Evolutionary conservation across 2,329 filamentous ascomycete genomes (phyloP), one percentile per base, ranked within the genome.

Genomic region (Fusarium bactridioides): DNA sequence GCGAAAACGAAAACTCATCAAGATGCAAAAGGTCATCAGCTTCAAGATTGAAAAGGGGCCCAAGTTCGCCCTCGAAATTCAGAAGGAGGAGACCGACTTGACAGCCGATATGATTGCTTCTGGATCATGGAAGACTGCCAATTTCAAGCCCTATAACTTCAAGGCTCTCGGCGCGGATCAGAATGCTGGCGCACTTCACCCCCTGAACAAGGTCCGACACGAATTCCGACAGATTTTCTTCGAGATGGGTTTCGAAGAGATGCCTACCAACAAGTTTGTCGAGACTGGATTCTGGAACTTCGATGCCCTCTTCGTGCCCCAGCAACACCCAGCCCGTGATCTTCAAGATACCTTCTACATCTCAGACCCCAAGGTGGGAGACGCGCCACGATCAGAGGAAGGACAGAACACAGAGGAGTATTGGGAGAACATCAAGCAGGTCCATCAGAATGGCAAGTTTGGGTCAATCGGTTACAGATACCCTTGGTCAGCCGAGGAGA

Each of bases 211-310:
- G 86, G 95, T 98, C 77, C 92, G 96, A 76, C 90, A 94, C 78
- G 96, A 98, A 84, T 97, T 99, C 88, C 89, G 96, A 66, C 93
- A 96, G 80, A 98, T 99, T 80, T 99, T 99, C 90, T 98, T 99
- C 84, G 94, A 97, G 81, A 97, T 97, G 91, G 96, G 95, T 59
- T 99, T 98, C 85, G 92, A 95, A 79, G 96, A 99, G 86, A 98
- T 99, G 96, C 93, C 95, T 19, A 98, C 95, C 55, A 92, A 93
- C 84, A 90, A 93, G 81, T 98, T 92, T 81, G 95, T 98, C 71
- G 96, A 99, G 84, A 95, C 95, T 18, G 95, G 95, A 51, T 98
- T 98, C 91, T 99, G 96, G 94, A 98, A 98, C 84, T 98, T 98
- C 82, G 95, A 98, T 80, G 91, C 95, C 29, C 93, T 99, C 72